Evolutionary conservation across 1,284 basidiomycete genomes (phyloP).

Genomic region (Ustilago lituana): DNA sequence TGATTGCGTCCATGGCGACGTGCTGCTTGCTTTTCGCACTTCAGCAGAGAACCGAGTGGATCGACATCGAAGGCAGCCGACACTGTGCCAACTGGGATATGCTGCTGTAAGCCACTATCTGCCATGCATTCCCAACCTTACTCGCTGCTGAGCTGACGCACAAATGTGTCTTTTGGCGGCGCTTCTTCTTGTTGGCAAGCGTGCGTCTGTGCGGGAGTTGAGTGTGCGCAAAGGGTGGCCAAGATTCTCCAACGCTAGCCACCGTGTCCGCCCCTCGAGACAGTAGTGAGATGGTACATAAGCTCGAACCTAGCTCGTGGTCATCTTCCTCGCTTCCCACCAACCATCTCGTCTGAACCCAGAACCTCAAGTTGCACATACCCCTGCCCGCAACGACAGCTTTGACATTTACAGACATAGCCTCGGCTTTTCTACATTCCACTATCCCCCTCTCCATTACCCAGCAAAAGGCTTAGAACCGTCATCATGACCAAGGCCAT

Average conservation of each 20-base stretch:
- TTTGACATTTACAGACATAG: conserved; percentile 26
- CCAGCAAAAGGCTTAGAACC: conserved; percentile 21
- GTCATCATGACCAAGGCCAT: conserved; percentile 76
- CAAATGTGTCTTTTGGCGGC: conserved; percentile 6
- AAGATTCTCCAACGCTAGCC: too few relatives aligned
- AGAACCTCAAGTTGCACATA: conserved; percentile 43
- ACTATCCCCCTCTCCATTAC: neutral
- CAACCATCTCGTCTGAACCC: conserved; percentile 21
- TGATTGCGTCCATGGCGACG: too few relatives aligned
- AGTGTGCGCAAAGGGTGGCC: conserved; percentile 14
- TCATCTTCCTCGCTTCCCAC: conserved; percentile 1
- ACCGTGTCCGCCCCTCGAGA: neutral
- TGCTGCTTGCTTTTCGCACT: too few relatives aligned
- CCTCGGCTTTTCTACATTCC: conserved; percentile 8
- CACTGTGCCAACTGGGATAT: neutral
- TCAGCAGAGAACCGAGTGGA: conserved; percentile 37
- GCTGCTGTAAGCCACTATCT: neutral
- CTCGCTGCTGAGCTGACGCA: conserved; percentile 25
- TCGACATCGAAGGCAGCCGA: conserved; percentile 17
- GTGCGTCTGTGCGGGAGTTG: conserved; percentile 11
- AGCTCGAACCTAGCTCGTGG: neutral
- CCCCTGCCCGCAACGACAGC: conserved; percentile 29
- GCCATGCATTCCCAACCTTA: neutral
- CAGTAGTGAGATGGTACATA: conserved; percentile 25
- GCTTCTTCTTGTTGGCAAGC: conserved; percentile 4